These are phyloP conservation scores for Lagenidium giganteum DNA, from an alignment of 352 stramenopile species.

Conservation along the genomic window DNA sequence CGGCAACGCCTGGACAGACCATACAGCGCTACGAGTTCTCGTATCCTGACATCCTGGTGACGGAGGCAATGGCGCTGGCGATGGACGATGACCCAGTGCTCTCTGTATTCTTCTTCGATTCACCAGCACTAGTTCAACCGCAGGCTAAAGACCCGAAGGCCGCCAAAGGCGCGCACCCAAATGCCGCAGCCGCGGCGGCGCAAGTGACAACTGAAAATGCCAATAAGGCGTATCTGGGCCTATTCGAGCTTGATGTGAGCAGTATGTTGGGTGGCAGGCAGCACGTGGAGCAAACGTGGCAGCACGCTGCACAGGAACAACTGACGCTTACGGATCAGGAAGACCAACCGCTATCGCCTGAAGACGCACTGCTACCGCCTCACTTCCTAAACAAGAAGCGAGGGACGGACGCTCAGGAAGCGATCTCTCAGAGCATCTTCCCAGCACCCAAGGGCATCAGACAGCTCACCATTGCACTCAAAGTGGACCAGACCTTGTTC, in stretches of 20 bases:
- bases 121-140: slow-evolving; percentile 16
- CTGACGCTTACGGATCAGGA: no score
- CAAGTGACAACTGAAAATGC: slow-evolving; percentile 1
- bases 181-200: background rate
- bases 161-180: background rate
- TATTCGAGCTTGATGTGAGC: slow-evolving; percentile 64
- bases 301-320: no score
- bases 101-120: slow-evolving; percentile 59
- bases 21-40: slow-evolving; percentile 41
- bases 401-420: background rate
- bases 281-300: slow-evolving; percentile 45
- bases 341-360: background rate
- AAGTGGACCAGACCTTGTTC: slow-evolving; percentile 45
- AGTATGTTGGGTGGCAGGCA: slow-evolving; percentile 32
- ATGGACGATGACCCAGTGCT: slow-evolving; percentile 61
- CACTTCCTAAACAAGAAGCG: background rate
- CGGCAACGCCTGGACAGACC: slow-evolving; percentile 2
- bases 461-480: slow-evolving; percentile 44
- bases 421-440: slow-evolving; percentile 26
- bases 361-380: no score
- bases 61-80: slow-evolving; percentile 31
- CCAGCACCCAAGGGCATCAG: slow-evolving; percentile 24
- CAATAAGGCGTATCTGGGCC: slow-evolving; percentile 28
- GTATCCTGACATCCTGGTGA: slow-evolving; percentile 37
- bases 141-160: slow-evolving; percentile 2